Conservation (phyloP, 1,284 basidiomycete genomes). For the Cutaneotrichosporon cavernicola region DNA sequence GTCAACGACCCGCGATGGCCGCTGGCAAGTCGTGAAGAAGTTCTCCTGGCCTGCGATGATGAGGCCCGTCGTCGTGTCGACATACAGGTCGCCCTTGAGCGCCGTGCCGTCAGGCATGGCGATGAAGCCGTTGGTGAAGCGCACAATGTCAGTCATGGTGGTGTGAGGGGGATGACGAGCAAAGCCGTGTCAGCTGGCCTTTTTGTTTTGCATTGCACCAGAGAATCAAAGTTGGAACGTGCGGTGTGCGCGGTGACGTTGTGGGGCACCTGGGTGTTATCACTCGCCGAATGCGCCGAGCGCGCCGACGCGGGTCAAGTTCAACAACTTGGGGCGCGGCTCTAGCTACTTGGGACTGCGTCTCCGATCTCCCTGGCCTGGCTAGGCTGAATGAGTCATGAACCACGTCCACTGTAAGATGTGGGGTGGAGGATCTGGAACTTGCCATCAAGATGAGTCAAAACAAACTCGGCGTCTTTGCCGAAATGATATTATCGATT, state of each 20-base stretch:
- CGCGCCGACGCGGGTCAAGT: background rate
- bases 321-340: too few species aligned
- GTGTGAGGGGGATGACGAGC: background rate
- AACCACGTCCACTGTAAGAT: too few species aligned
- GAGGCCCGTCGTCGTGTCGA: slow-evolving; percentile 32
- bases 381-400: too few species aligned
- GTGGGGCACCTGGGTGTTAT: slow-evolving; percentile 3
- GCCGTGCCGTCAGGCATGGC: slow-evolving; percentile 69
- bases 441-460: background rate
- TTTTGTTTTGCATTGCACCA: background rate
- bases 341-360: too few species aligned
- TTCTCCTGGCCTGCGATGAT: slow-evolving; percentile 41
- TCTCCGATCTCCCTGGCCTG: too few species aligned
- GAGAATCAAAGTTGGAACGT: background rate
- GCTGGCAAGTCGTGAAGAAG: slow-evolving; percentile 29
- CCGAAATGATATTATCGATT: background rate
- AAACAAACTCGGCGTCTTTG: slow-evolving; percentile 7
- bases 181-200: background rate
- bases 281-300: slow-evolving; percentile 4
- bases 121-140: slow-evolving; percentile 79
- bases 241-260: background rate
- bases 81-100: slow-evolving; percentile 39
- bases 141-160: slow-evolving; percentile 57
- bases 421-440: background rate
- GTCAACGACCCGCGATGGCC: slow-evolving; percentile 33